These are phyloP conservation scores for Jackrogersella minutella DNA, from an alignment of 495 filamentous ascomycete genomes.

Conservation along the genomic window DNA sequence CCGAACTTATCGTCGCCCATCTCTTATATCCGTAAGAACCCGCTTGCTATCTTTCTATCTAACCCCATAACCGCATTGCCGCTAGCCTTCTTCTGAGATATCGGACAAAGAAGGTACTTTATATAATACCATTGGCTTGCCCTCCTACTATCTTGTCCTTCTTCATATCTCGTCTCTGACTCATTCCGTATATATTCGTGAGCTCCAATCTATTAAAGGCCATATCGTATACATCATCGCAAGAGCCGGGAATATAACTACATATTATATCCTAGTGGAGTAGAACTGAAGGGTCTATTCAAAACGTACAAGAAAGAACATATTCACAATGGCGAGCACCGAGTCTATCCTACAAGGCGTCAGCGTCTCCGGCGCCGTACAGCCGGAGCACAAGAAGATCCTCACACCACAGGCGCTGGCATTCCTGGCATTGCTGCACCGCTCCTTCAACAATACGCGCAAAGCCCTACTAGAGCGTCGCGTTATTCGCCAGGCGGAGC, in stretches of 20 bases:
- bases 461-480: conserved; percentile 90
- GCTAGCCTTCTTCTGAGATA: conserved; percentile 7
- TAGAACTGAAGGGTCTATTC: neutral
- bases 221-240: neutral
- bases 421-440: conserved; percentile 93
- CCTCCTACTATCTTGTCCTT: neutral
- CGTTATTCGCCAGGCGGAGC: conserved; percentile 86
- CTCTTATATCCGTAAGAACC: conserved; percentile 36
- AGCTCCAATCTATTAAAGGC: neutral
- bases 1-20: conserved; percentile 31
- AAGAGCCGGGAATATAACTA: neutral
- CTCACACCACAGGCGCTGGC: conserved; percentile 89
- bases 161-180: neutral
- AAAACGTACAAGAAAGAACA: neutral
- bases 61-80: conserved; percentile 10
- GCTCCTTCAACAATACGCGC: conserved; percentile 90
- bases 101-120: conserved; percentile 22
- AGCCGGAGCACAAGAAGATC: conserved; percentile 84
- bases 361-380: conserved; percentile 78
- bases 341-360: conserved; percentile 88
- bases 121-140: conserved; percentile 20
- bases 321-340: conserved; percentile 68
- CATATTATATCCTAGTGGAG: conserved; percentile 1
- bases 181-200: neutral
- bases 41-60: conserved; percentile 11